These are phyloP conservation scores for Aphanoascus verrucosus DNA, from an alignment of 2,329 filamentous ascomycete genomes.

Conservation along the genomic window DNA sequence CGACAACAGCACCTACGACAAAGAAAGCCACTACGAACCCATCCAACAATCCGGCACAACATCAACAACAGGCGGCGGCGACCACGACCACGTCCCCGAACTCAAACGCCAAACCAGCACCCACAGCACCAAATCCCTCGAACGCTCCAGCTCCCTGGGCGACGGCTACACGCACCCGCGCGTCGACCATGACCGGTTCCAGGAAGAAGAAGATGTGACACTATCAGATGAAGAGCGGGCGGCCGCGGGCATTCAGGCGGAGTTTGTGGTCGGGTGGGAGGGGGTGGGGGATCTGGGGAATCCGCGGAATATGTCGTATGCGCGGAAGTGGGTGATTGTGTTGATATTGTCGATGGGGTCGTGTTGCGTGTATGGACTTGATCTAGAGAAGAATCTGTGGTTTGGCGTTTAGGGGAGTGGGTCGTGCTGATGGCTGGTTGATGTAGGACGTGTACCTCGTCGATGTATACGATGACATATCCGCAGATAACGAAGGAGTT, in stretches of 20 bases:
- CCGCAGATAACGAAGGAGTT: constrained; percentile 66
- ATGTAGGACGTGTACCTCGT: constrained; percentile 67
- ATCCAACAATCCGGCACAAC: constrained; percentile 1
- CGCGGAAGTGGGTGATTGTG: constrained; percentile 71
- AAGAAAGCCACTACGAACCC: constrained; percentile 7
- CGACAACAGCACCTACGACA: neutral
- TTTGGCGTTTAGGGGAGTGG: too few species aligned
- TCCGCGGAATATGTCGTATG: constrained; percentile 56
- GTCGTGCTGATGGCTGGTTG: neutral
- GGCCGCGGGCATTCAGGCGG: constrained; percentile 29
- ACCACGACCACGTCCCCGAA: neutral
- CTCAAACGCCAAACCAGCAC: constrained; percentile 2
- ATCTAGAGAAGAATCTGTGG: neutral
- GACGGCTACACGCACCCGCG: constrained; percentile 16
- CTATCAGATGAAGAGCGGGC: constrained; percentile 18
- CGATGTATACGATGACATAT: constrained; percentile 83
- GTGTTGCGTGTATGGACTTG: constrained; percentile 65
- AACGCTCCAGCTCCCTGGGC: constrained; percentile 12
- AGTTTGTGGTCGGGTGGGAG: constrained; percentile 65
- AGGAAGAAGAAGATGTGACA: constrained; percentile 18
- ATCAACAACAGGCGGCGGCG: too few species aligned
- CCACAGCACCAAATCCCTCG: constrained; percentile 10
- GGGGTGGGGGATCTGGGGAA: constrained; percentile 61
- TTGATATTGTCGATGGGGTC: constrained; percentile 62
- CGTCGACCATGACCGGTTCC: constrained; percentile 21